These are phyloP conservation scores for Candolleomyces aberdarensis DNA, from an alignment of 768 basidiomycete genomes.

Conservation along the genomic window DNA sequence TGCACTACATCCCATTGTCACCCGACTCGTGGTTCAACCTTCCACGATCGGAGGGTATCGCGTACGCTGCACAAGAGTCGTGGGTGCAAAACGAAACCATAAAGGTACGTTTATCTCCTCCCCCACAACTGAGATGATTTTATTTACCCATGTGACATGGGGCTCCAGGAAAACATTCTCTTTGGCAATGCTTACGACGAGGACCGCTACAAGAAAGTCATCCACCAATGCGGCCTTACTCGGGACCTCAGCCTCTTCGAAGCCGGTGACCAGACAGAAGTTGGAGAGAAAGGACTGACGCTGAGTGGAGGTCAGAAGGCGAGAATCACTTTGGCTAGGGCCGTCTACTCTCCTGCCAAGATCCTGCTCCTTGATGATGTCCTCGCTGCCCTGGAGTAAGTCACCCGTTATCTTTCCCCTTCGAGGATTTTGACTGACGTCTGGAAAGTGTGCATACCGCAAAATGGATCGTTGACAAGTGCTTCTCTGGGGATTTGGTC, in stretches of 20 bases:
- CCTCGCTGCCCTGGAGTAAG: constrained; percentile 54
- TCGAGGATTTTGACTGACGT: not conserved
- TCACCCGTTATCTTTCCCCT: not conserved
- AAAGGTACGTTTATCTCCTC: constrained; percentile 30
- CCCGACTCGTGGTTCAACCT: constrained; percentile 62
- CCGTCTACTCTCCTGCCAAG: constrained; percentile 47
- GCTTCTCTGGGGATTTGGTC: constrained; percentile 74
- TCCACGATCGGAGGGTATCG: constrained; percentile 60
- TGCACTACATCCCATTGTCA: constrained; percentile 55
- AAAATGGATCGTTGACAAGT: constrained; percentile 74
- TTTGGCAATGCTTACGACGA: constrained; percentile 75
- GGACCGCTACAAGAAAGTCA: constrained; percentile 66
- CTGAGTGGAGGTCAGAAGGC: constrained; percentile 43
- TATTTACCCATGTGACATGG: not conserved
- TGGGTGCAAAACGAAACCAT: constrained; percentile 82
- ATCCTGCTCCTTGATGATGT: constrained; percentile 74
- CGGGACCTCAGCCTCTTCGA: constrained; percentile 64
- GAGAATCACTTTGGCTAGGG: constrained; percentile 41
- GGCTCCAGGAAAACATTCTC: constrained; percentile 60
- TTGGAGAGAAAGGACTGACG: constrained; percentile 67
- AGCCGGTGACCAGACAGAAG: constrained; percentile 63
- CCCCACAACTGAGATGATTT: not conserved
- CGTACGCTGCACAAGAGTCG: constrained; percentile 76
- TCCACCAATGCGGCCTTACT: constrained; percentile 70
- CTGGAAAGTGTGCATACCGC: constrained; percentile 63